Evolutionary conservation across 352 stramenopile genomes (phyloP).

Genomic region (Elongisporangium undulatum): DNA sequence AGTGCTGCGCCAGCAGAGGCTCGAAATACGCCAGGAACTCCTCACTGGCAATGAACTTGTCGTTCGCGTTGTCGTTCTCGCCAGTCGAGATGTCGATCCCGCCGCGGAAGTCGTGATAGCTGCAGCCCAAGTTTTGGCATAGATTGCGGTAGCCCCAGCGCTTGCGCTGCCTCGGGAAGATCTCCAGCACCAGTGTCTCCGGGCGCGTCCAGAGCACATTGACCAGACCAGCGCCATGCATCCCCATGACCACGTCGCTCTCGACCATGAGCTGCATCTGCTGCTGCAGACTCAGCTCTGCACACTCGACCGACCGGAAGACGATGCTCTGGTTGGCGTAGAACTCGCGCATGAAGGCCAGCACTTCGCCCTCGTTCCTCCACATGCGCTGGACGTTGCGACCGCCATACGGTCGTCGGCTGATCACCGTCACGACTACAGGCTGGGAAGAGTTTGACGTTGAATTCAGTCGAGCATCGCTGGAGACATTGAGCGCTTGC

Average conservation of each 20-base stretch:
- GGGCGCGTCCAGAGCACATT: constrained; percentile 66
- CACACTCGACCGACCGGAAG: constrained; percentile 66
- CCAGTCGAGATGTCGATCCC: constrained; percentile 21
- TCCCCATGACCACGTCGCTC: constrained; percentile 78
- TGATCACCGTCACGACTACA: constrained; percentile 54
- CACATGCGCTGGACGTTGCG: constrained; percentile 54
- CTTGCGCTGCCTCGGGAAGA: constrained; percentile 48
- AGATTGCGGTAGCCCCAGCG: constrained; percentile 77
- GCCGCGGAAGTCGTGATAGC: constrained; percentile 52
- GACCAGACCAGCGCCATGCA: constrained; percentile 80
- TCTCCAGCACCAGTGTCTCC: constrained; percentile 58
- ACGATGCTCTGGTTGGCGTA: constrained; percentile 26
- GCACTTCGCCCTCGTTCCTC: constrained; percentile 58
- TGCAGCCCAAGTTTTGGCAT: constrained; percentile 63
- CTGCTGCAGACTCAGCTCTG: constrained; percentile 37
- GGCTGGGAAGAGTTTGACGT: constrained; percentile 1
- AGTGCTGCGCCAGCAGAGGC: constrained; percentile 1
- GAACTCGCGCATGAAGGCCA: constrained; percentile 30
- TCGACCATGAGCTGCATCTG: constrained; percentile 61
- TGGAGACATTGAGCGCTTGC: background rate
- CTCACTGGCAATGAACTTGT: constrained; percentile 42
- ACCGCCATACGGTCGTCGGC: constrained; percentile 38
- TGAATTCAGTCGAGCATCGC: constrained; percentile 17
- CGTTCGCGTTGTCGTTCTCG: constrained; percentile 36
- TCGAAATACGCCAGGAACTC: constrained; percentile 55